Conservation (phyloP, 2,329 filamentous ascomycete species). For the Thermoascus crustaceus region DNA sequence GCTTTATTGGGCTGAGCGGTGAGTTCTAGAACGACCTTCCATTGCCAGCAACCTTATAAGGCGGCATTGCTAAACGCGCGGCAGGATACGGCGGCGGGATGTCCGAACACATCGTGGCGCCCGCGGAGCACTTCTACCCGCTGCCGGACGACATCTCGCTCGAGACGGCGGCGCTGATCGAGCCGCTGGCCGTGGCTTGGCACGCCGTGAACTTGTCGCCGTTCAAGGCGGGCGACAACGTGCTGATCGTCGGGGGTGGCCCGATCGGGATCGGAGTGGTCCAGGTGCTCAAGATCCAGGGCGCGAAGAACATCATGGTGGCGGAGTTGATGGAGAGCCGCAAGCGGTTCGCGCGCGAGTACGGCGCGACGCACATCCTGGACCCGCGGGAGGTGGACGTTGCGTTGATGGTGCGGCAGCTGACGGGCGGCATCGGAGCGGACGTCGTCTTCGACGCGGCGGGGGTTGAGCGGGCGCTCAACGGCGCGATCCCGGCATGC, state of each 20-base stretch:
- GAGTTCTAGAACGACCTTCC: constrained; percentile 29
- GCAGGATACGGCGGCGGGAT: constrained; percentile 23
- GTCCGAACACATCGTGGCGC: constrained; percentile 18
- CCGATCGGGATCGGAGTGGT: constrained; percentile 56
- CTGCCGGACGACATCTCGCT: constrained; percentile 15
- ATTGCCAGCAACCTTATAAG: constrained; percentile 44
- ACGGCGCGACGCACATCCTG: constrained; percentile 49
- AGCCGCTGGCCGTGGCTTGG: constrained; percentile 58
- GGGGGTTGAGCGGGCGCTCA: constrained; percentile 47
- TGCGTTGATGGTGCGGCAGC: constrained; percentile 35
- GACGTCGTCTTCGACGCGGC: constrained; percentile 57
- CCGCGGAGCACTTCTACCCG: constrained; percentile 18
- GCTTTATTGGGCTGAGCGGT: constrained; percentile 45
- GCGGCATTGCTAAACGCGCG: constrained; percentile 44
- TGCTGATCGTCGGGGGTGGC: constrained; percentile 53
- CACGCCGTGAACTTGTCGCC: constrained; percentile 49
- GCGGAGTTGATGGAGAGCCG: constrained; percentile 47
- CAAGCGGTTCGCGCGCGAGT: constrained; percentile 44
- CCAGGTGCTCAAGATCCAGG: constrained; percentile 48
- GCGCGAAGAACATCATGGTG: constrained; percentile 49
- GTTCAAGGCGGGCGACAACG: constrained; percentile 39
- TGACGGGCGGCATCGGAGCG: constrained; percentile 43
- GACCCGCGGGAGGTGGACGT: constrained; percentile 44
- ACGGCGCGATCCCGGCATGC: constrained; percentile 42
- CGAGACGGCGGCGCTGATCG: constrained; percentile 44